A percentile compares a stretch with the other conserved stretches of the same genome.
phyloP scores from a whole-genome alignment of 805 yeast species.

The Torulaspora microellipsoides region DNA sequence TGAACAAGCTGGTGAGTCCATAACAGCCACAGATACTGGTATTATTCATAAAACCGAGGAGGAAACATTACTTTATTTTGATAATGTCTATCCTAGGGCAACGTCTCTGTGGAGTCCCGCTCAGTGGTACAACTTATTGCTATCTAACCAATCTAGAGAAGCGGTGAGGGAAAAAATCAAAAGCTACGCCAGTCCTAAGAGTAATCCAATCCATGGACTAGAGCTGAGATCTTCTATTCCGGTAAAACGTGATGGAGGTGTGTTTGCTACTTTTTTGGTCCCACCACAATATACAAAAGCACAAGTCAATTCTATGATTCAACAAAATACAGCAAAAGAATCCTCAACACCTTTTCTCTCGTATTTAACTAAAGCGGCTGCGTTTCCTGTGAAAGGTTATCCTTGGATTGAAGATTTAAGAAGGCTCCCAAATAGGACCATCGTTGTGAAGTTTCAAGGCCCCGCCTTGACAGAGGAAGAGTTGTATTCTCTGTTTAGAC shows the following conservation, averaged over 20 bases:
- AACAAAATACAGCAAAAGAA: slow-evolving; percentile 41
- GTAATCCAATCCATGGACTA: slow-evolving; percentile 38
- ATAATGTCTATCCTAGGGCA: slow-evolving; percentile 47
- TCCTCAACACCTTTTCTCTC: slow-evolving; percentile 37
- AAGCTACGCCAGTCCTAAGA: slow-evolving; percentile 38
- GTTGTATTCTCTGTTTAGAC: slow-evolving; percentile 71
- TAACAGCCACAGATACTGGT: slow-evolving; percentile 52
- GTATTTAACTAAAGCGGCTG: slow-evolving; percentile 48
- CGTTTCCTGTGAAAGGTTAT: slow-evolving; percentile 75
- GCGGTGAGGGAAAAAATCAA: slow-evolving; percentile 40
- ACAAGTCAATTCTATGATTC: slow-evolving; percentile 51
- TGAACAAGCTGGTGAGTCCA: slow-evolving; percentile 51
- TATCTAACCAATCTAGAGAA: slow-evolving; percentile 35
- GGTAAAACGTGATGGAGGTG: slow-evolving; percentile 86
- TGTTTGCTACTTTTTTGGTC: slow-evolving; percentile 71
- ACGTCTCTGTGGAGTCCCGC: slow-evolving; percentile 44
- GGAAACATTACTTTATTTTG: slow-evolving; percentile 54
- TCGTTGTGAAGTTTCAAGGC: slow-evolving; percentile 74
- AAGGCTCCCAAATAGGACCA: slow-evolving; percentile 59
- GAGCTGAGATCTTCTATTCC: slow-evolving; percentile 60
- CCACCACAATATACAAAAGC: slow-evolving; percentile 48
- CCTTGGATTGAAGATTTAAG: slow-evolving; percentile 97
- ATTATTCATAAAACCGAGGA: slow-evolving; percentile 46
- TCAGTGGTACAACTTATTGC: slow-evolving; percentile 40
- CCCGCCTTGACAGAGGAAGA: slow-evolving; percentile 72